A percentile compares a stretch with the other conserved stretches of the same genome.
phyloP scores from a whole-genome alignment of 345 rosid genomes.

The Pistacia vera region DNA sequence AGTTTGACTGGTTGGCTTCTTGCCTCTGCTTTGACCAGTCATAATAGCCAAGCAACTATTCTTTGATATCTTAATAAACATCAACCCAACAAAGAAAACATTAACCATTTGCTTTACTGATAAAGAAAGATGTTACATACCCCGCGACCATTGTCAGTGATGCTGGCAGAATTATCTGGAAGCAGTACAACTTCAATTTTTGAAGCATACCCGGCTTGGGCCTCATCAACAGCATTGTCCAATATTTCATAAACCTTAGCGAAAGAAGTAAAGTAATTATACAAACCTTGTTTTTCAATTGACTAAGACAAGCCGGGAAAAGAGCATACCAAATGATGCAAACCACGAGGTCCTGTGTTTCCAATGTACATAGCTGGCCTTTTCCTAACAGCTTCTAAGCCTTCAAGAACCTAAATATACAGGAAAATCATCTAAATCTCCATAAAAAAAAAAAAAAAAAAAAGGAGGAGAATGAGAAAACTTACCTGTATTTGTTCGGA shows the following conservation, averaged over 20 bases:
- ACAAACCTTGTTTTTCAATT: not conserved
- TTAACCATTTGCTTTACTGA: not conserved
- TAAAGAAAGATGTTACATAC: constrained; percentile 45
- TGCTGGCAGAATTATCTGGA: constrained; percentile 83
- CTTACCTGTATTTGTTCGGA: constrained; percentile 92
- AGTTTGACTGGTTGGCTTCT: no score
- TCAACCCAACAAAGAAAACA: not conserved
- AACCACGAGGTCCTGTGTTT: constrained; percentile 96
- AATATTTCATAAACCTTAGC: constrained; percentile 92
- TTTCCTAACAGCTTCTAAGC: constrained; percentile 95
- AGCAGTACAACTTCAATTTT: constrained; percentile 65
- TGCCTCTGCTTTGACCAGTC: no score
- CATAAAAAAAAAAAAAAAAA: not conserved
- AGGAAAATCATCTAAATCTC: not conserved
- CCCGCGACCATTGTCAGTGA: constrained; percentile 96
- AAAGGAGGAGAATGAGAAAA: not conserved
- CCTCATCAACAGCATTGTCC: constrained; percentile 98
- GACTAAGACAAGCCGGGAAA: constrained; percentile 2
- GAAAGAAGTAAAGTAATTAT: constrained; percentile 16
- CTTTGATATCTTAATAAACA: not conserved
- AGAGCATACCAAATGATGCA: constrained; percentile 87
- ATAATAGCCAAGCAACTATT: no score
- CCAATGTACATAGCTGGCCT: constrained; percentile 99
- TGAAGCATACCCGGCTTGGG: constrained; percentile 96
- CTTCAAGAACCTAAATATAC: constrained; percentile 80